These are phyloP conservation scores for Mallotus nudiflorus DNA, from an alignment of 345 rosid genomes.

Conservation along the genomic window DNA sequence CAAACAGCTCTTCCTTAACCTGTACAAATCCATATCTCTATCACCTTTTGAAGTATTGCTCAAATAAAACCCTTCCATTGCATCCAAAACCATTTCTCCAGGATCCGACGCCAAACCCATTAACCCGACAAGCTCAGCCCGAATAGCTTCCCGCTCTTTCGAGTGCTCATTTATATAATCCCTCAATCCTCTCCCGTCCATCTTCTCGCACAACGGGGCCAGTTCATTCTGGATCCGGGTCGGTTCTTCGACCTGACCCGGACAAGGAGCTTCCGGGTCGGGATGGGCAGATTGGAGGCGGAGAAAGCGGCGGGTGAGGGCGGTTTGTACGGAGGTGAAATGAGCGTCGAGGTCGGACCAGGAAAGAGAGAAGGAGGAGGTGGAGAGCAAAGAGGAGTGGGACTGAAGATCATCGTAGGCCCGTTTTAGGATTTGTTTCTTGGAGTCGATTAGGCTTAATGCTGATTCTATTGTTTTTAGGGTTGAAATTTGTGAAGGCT, in stretches of 20 bases:
- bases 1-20: constrained; percentile 47
- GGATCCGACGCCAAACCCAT: constrained; percentile 47
- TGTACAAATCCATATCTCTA: constrained; percentile 23
- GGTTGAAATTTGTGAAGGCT: constrained; percentile 5
- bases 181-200: constrained; percentile 60
- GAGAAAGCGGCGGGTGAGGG: constrained; percentile 45
- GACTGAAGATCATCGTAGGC: constrained; percentile 70
- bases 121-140: constrained; percentile 43
- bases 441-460: constrained; percentile 47
- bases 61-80: constrained; percentile 48
- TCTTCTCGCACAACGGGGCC: constrained; percentile 47
- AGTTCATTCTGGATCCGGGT: constrained; percentile 14
- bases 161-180: constrained; percentile 37
- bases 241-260: background rate
- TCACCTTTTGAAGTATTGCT: constrained; percentile 15
- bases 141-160: constrained; percentile 39
- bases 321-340: constrained; percentile 50
- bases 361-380: constrained; percentile 51
- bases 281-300: constrained; percentile 41
- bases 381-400: constrained; percentile 46
- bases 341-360: constrained; percentile 75
- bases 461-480: constrained; percentile 52
- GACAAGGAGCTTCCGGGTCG: background rate
- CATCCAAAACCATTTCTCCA: constrained; percentile 59
- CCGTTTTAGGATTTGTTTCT: constrained; percentile 50